A percentile compares a stretch with the other conserved stretches of the same genome.
Conservation (phyloP, 345 rosid species). For the Syzygium grande region DNA sequence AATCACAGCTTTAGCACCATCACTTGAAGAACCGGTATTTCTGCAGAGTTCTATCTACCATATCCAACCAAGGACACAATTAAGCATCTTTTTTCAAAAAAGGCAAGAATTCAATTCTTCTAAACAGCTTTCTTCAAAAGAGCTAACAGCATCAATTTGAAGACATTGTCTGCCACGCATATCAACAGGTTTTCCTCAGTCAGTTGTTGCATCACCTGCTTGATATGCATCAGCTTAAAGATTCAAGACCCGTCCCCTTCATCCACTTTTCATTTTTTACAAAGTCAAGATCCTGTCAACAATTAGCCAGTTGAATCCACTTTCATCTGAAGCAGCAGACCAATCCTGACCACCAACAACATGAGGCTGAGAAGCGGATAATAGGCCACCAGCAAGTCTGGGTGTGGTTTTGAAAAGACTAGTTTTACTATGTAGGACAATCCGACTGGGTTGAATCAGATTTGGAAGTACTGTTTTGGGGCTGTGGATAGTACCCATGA, state of each 20-base stretch:
- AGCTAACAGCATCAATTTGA: not conserved
- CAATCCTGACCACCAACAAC: not conserved
- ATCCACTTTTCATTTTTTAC: not conserved
- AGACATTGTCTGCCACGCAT: not conserved
- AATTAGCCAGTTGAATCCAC: not conserved
- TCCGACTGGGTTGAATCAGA: not conserved
- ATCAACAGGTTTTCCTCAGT: not conserved
- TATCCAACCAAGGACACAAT: not conserved
- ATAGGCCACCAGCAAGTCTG: not conserved
- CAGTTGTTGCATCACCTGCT: not conserved
- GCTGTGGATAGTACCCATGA: not conserved
- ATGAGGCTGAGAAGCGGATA: not conserved
- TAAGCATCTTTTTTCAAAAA: not conserved
- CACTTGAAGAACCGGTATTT: not conserved
- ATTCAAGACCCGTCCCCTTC: not conserved
- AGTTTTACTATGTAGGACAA: not conserved
- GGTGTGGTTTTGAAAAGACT: not conserved
- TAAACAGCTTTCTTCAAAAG: not conserved
- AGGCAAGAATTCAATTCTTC: not conserved
- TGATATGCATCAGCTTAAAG: not conserved
- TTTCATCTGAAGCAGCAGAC: not conserved
- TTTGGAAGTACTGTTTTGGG: not conserved
- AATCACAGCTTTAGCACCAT: not conserved
- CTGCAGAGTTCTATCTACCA: not conserved
- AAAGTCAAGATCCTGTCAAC: not conserved